These are phyloP conservation scores for Lachancea waltii DNA, from an alignment of 805 yeast genomes.

Conservation along the genomic window DNA sequence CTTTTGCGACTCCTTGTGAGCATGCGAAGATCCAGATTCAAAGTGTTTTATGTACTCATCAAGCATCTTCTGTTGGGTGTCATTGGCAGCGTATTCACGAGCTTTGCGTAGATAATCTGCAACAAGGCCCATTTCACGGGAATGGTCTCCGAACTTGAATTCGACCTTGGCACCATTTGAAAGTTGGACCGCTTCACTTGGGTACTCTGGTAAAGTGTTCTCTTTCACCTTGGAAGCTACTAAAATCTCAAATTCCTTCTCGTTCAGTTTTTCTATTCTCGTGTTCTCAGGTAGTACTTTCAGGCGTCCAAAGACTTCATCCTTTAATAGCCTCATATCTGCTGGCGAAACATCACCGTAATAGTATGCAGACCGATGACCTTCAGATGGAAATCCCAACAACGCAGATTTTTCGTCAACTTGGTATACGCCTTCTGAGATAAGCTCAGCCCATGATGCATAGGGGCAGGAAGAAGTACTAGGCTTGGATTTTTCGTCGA, in stretches of 20 bases:
- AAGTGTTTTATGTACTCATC: constrained; percentile 63
- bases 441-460: constrained; percentile 29
- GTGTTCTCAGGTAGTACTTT: constrained; percentile 63
- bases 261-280: constrained; percentile 53
- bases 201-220: constrained; percentile 48
- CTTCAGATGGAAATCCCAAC: constrained; percentile 73
- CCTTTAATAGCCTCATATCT: constrained; percentile 63
- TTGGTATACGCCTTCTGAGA: constrained; percentile 46
- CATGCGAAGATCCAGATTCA: constrained; percentile 73
- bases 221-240: constrained; percentile 56
- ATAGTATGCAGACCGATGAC: constrained; percentile 73
- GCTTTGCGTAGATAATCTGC: constrained; percentile 54
- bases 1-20: constrained; percentile 78
- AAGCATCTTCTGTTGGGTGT: constrained; percentile 61
- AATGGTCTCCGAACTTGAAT: constrained; percentile 75
- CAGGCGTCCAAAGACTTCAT: constrained; percentile 25
- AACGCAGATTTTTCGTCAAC: constrained; percentile 42
- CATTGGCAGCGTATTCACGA: constrained; percentile 59
- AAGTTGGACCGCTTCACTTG: constrained; percentile 37
- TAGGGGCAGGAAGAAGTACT: constrained; percentile 16
- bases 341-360: constrained; percentile 45
- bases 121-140: constrained; percentile 54
- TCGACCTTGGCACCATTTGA: constrained; percentile 38
- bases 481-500: constrained; percentile 39
- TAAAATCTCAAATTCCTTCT: constrained; percentile 46